A percentile compares a stretch with the other conserved stretches of the same genome.
These are phyloP conservation scores for Yamadazyma takamatsuzukensis DNA, from an alignment of 805 yeast genomes.

Conservation along the genomic window DNA sequence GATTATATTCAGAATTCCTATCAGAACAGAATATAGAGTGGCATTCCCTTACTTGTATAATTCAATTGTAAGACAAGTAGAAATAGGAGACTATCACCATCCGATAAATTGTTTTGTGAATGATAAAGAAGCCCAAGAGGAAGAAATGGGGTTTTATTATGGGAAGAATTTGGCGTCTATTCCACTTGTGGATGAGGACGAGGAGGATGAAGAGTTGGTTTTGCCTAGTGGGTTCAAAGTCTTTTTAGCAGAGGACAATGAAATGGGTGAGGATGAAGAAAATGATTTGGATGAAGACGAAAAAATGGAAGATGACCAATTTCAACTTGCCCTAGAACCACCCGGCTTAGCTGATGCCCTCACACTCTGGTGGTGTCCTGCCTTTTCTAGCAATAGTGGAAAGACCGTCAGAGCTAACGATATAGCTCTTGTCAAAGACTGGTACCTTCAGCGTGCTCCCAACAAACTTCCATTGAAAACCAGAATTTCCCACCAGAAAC, in stretches of 20 bases:
- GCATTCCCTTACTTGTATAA: conserved; percentile 87
- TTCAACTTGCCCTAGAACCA: conserved; percentile 25
- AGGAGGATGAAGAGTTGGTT: conserved; percentile 17
- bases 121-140: conserved; percentile 29
- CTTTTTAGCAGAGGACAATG: conserved; percentile 32
- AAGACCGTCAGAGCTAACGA: conserved; percentile 80
- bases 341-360: conserved; percentile 52
- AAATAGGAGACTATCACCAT: conserved; percentile 58
- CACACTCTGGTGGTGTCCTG: conserved; percentile 78
- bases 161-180: conserved; percentile 52
- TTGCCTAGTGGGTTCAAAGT: conserved; percentile 40
- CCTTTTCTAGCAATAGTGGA: conserved; percentile 77
- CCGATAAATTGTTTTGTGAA: conserved; percentile 53
- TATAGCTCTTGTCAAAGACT: conserved; percentile 74
- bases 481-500: conserved; percentile 81
- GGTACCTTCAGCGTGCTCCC: conserved; percentile 74
- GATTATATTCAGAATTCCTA: conserved; percentile 72
- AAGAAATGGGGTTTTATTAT: conserved; percentile 20
- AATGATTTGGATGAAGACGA: conserved; percentile 22
- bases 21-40: conserved; percentile 78
- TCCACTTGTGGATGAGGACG: conserved; percentile 15
- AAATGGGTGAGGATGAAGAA: conserved; percentile 3
- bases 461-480: conserved; percentile 68
- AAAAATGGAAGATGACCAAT: conserved; percentile 23
- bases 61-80: conserved; percentile 65